Percentiles rank a stretch among this genome's conserved stretches.
phyloP scores from a whole-genome alignment of 371 early-diverging fungal genomes.

The Blyttiomyces sp. region DNA sequence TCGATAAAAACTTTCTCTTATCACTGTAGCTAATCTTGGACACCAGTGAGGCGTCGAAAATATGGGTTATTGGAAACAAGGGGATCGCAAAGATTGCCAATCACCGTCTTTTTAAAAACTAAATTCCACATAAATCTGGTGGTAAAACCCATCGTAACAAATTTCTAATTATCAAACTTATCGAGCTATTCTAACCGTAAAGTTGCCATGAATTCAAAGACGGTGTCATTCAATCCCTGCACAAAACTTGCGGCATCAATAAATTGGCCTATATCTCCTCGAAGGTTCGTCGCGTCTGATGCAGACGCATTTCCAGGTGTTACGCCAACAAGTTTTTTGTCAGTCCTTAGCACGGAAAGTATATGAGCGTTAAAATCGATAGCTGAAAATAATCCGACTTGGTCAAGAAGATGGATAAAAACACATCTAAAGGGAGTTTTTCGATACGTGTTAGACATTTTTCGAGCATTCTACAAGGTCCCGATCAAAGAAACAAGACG shows the following conservation, averaged over 20 bases:
- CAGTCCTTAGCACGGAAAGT: conserved; percentile 23
- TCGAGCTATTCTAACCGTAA: background rate
- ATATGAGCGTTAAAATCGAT: conserved; percentile 42
- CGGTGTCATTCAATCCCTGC: background rate
- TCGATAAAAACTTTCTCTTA: no score
- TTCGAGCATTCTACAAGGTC: background rate
- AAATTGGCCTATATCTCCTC: background rate
- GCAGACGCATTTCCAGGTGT: background rate
- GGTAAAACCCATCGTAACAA: no score
- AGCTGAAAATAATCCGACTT: conserved; percentile 30
- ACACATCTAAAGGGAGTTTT: conserved; percentile 29
- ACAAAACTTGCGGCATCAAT: background rate
- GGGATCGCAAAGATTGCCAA: background rate
- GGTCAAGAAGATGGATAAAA: conserved; percentile 27
- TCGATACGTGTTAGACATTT: no score
- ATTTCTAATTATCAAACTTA: no score
- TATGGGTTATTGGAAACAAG: background rate
- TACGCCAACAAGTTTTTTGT: conserved; percentile 6
- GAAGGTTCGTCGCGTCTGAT: background rate
- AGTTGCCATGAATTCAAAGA: background rate
- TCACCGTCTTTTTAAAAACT: background rate
- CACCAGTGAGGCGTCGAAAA: background rate
- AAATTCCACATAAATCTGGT: background rate
- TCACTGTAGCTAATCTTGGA: background rate
- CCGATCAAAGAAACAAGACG: background rate